Percentiles rank a stretch among this genome's conserved stretches.
Conservation (phyloP, 441 rosid species). For the Eruca vesicaria region DNA sequence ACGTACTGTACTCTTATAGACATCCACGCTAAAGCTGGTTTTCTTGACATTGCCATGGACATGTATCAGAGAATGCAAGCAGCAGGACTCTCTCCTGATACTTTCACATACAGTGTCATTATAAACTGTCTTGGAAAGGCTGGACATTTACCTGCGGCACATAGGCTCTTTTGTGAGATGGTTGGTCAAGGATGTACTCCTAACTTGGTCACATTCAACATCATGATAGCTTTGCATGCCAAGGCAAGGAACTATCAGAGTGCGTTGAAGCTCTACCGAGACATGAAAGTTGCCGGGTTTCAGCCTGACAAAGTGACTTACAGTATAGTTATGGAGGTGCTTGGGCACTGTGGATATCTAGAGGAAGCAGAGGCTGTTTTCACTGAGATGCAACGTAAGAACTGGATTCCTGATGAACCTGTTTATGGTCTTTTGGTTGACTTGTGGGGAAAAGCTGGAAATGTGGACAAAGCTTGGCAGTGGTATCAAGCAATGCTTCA, state of each 20-base stretch:
- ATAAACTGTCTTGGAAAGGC: constrained; percentile 98
- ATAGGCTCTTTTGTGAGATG: constrained; percentile 83
- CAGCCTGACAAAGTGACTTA: constrained; percentile 92
- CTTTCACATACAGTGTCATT: constrained; percentile 91
- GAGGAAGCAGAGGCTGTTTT: constrained; percentile 90
- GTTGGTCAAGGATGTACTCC: constrained; percentile 87
- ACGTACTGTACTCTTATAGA: constrained; percentile 95
- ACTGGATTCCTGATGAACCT: constrained; percentile 92
- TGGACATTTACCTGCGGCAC: constrained; percentile 81
- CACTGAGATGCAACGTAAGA: constrained; percentile 72
- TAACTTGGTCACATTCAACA: constrained; percentile 83
- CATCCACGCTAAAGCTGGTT: constrained; percentile 95
- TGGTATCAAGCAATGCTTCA: constrained; percentile 90
- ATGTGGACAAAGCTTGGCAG: constrained; percentile 79
- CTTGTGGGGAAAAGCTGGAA: constrained; percentile 92
- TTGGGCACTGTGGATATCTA: constrained; percentile 85
- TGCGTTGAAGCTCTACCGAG: constrained; percentile 77
- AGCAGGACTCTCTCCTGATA: constrained; percentile 89
- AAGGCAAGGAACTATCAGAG: constrained; percentile 80
- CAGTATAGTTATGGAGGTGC: constrained; percentile 96
- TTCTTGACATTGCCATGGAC: constrained; percentile 84
- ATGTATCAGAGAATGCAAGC: constrained; percentile 81
- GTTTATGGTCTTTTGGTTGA: constrained; percentile 91
- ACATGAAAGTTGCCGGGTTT: constrained; percentile 77
- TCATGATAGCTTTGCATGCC: constrained; percentile 91